Evolutionary conservation across 2,329 filamentous ascomycete species (phyloP), one percentile per base, ranked within the genome.

Genomic region (Colletotrichum limetticola): DNA sequence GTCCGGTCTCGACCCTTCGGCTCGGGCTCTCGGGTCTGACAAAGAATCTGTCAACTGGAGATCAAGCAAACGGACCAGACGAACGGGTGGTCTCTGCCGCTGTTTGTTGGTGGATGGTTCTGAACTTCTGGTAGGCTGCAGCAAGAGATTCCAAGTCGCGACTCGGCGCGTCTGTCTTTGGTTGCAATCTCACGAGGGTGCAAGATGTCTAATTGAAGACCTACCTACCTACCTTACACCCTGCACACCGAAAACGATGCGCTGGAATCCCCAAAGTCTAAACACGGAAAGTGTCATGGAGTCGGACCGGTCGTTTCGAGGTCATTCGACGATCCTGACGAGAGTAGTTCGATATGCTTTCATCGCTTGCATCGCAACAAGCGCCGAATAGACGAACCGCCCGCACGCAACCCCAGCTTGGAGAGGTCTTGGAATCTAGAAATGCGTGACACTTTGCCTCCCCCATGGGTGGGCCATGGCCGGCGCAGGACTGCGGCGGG

Each of bases 401-500:
- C 35, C 19, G 59, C 24, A 16, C 42, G 42, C 42, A 49, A 49
- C 42, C 42, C 26, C 22, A 19, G 3, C 53, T n/a, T 35, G 37
- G 14, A 42, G 37, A 42, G 37, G 14, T 19, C 6, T 19, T 16
- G 52, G 58, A 55, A 42, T 30, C 46, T 46, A 11, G 46, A 57
- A 35, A 28, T 52, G 35, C 58, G 35, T 60, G 35, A n/a, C 35
- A 53, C 42, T n/a, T 22, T 22, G 9, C 19, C 42, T 49, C 42
- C 56, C 32, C 32, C 32, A 35, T 35, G 32, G 32, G 4, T 35
- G 32, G 32, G 11, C 32, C 35, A 35, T 65, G 42, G 32, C 52
- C 30, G 37, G 69, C 60, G 70, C 60, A 60, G 55, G n/a, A 55
- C 7, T 65, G 28, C 60, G 60, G 66, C 66, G 60, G 46, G 60